Percentiles rank a stretch among this genome's conserved stretches.
Evolutionary conservation across 2,329 filamentous ascomycete species (phyloP).

Genomic region (Penicillium sp.): DNA sequence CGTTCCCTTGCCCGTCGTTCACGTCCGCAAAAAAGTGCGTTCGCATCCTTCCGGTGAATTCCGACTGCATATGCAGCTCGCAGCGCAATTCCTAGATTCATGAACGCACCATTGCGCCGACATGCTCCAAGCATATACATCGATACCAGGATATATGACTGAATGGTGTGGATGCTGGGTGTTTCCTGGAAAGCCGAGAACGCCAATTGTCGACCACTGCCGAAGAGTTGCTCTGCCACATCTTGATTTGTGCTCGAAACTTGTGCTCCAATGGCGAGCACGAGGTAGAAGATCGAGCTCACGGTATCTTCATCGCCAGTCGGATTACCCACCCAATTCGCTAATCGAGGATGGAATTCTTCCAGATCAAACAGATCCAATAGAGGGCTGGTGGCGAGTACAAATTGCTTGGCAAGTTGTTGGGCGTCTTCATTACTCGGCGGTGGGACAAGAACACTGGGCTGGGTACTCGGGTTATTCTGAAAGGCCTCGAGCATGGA

Average conservation of each 20-base stretch:
- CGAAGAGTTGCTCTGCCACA: conserved; percentile 53
- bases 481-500: conserved; percentile 49
- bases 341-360: conserved; percentile 46
- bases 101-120: conserved; percentile 57
- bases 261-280: conserved; percentile 56
- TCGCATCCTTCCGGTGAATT: conserved; percentile 57
- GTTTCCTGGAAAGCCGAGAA: conserved; percentile 53
- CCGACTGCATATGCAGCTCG: conserved; percentile 58
- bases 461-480: conserved; percentile 32
- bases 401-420: conserved; percentile 47
- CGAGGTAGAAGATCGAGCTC: conserved; percentile 55
- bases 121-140: conserved; percentile 58
- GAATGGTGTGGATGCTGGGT: conserved; percentile 56
- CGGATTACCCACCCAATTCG: conserved; percentile 43
- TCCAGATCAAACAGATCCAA: conserved; percentile 55
- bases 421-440: conserved; percentile 47
- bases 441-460: conserved; percentile 33
- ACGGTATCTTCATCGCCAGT: conserved; percentile 46
- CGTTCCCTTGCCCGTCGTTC: conserved; percentile 51
- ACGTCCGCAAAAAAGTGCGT: conserved; percentile 52
- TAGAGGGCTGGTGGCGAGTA: conserved; percentile 53
- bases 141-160: conserved; percentile 56
- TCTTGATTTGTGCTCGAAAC: conserved; percentile 44
- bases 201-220: conserved; percentile 49
- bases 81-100: conserved; percentile 57